Evolutionary conservation across 192 early-diverging fungal species (phyloP), one percentile per base, ranked within the genome.

Genomic region (Cetraspora pellucida): DNA sequence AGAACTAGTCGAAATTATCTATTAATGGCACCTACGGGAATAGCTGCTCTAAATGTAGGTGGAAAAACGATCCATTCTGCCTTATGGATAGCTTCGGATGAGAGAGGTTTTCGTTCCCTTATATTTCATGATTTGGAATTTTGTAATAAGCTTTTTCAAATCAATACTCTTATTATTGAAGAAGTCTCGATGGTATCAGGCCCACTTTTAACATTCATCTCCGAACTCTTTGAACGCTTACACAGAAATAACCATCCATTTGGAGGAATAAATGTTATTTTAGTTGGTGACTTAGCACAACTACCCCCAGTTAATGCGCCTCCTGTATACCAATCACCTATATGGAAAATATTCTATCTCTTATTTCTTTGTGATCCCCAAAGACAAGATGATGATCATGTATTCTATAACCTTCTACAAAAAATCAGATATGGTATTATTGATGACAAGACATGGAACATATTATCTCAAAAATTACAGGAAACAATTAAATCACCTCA

Each of bases 241-340:
- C n/a, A 23, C 0, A 70, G 27, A 3, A 64, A 37, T 17, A 14
- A 14, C 16, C 8, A 43, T 23, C 11, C 19, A 27, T 72, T 72
- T 54, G 70, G 70, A n/a, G 50, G n/a, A 1, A 54, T 72, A 17
- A 50, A 23, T 19, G 17, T 72, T 37, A 17, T 72, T 55, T 47
- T 31, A 55, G 46, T 72, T n/a, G 70, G 70, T 31, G 52, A 72
- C 19, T 13, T 72, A 5, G 52, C 70, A 10, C 70, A 72, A 55
- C 30, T 72, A 25, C 70, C 70, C 10, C 70, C 70, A 54, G 50
- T 55, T 0, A 7, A 31, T n/a, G 52, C 30, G 2, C 7, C 19
- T 10, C 54, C 10, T 27, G 50, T 72, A 52, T 72, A 31, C 31
- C 13, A 72, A 6, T 72, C 70, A 23, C 43, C 68, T 17, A n/a